phyloP scores from a whole-genome alignment of 768 basidiomycete genomes.

The Chalciporus pseudorubinellus region DNA sequence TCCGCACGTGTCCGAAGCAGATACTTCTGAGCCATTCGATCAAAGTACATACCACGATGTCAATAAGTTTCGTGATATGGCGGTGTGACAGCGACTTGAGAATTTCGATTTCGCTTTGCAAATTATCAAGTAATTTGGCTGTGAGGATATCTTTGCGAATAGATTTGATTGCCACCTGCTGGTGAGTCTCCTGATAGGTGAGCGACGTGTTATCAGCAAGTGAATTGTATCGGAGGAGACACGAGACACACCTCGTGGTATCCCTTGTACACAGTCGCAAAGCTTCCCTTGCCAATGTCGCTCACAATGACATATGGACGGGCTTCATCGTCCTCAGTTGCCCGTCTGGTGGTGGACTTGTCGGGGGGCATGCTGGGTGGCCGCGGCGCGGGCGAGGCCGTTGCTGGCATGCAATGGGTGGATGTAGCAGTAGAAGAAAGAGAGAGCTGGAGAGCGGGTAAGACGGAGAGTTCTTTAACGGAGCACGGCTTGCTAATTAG shows the following conservation, averaged over 20 bases:
- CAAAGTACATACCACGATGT: constrained; percentile 72
- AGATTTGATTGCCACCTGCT: constrained; percentile 90
- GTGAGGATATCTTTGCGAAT: constrained; percentile 86
- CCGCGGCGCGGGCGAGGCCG: constrained; percentile 19
- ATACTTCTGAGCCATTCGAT: not conserved
- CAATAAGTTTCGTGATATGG: constrained; percentile 89
- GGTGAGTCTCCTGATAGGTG: constrained; percentile 61
- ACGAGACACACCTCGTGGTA: constrained; percentile 74
- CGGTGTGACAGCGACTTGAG: constrained; percentile 90
- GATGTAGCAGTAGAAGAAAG: constrained; percentile 13
- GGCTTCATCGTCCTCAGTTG: constrained; percentile 64
- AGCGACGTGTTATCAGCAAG: not conserved
- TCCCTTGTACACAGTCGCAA: constrained; percentile 94
- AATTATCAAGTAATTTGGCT: constrained; percentile 91
- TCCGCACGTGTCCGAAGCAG: not conserved
- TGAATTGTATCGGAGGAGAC: not conserved
- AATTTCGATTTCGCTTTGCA: constrained; percentile 97
- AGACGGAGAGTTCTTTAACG: not conserved
- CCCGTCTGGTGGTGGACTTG: constrained; percentile 24
- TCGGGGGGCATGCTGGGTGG: constrained; percentile 26
- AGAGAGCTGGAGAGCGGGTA: constrained; percentile 1
- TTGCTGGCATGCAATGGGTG: constrained; percentile 17
- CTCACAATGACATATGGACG: constrained; percentile 74
- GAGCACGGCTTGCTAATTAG: constrained; percentile 24
- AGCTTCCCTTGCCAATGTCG: constrained; percentile 87